These are phyloP conservation scores for Solanum corneliomulleri DNA, from an alignment of 257 asterid genomes.

Conservation along the genomic window DNA sequence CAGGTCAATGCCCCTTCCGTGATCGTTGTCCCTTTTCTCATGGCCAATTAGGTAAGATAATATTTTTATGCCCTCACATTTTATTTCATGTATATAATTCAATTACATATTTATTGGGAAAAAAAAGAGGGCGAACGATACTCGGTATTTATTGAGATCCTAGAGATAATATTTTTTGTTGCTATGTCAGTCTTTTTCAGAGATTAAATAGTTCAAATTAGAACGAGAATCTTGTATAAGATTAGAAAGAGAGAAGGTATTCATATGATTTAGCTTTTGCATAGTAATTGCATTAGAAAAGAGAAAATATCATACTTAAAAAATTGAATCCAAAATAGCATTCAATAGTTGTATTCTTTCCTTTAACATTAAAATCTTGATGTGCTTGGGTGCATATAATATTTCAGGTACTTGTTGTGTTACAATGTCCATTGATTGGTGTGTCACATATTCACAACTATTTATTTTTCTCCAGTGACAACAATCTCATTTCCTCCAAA, in stretches of 20 bases:
- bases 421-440: no score
- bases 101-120: not conserved
- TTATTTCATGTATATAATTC: not conserved
- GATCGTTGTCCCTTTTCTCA: no score
- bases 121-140: not conserved
- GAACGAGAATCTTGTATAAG: no score
- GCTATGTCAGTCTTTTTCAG: not conserved
- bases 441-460: no score
- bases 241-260: no score
- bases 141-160: not conserved
- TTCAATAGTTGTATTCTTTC: not conserved
- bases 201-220: no score
- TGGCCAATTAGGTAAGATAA: no score
- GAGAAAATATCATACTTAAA: not conserved
- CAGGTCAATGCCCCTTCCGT: no score
- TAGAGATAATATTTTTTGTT: not conserved
- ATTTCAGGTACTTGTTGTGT: no score
- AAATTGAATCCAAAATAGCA: not conserved
- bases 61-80: not conserved
- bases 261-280: not conserved
- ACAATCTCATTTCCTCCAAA: no score
- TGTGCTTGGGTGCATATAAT: no score
- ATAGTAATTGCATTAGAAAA: not conserved
- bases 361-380: not conserved
- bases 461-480: no score